Conservation (phyloP, 805 yeast species). For the Hanseniaspora pseudoguilliermondii region DNA sequence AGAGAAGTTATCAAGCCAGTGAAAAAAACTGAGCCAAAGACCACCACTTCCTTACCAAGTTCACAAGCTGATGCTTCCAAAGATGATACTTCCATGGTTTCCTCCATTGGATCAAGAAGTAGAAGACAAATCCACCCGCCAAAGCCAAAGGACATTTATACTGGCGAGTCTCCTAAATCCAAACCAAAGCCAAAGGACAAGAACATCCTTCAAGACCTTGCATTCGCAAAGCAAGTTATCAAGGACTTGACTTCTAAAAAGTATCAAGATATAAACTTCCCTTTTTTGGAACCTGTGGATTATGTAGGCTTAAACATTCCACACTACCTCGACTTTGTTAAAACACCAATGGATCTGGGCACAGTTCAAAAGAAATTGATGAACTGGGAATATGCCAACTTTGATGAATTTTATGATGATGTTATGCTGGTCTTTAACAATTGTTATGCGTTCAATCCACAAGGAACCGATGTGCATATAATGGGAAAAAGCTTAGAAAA, state of each 20-base stretch:
- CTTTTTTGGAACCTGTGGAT: constrained; percentile 88
- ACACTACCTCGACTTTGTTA: constrained; percentile 70
- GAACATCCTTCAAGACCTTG: constrained; percentile 77
- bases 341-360: constrained; percentile 89
- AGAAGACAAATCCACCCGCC: constrained; percentile 96
- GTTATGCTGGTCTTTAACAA: constrained; percentile 72
- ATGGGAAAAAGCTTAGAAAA: constrained; percentile 90
- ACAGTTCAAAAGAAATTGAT: constrained; percentile 69
- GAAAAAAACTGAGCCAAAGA: constrained; percentile 13
- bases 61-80: constrained; percentile 15
- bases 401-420: constrained; percentile 77
- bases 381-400: constrained; percentile 78
- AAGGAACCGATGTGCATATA: constrained; percentile 88
- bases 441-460: constrained; percentile 89
- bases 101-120: constrained; percentile 65
- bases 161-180: constrained; percentile 49
- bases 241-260: constrained; percentile 76
- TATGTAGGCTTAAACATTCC: constrained; percentile 91
- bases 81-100: constrained; percentile 54
- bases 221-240: constrained; percentile 69
- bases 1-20: constrained; percentile 29
- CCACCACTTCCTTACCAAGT: constrained; percentile 9
- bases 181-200: constrained; percentile 66
- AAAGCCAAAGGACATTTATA: constrained; percentile 72
- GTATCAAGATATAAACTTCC: constrained; percentile 72